A percentile compares a stretch with the other conserved stretches of the same genome.
Evolutionary conservation across 2,329 filamentous ascomycete genomes (phyloP).

Genomic region (Talaromyces sp.): DNA sequence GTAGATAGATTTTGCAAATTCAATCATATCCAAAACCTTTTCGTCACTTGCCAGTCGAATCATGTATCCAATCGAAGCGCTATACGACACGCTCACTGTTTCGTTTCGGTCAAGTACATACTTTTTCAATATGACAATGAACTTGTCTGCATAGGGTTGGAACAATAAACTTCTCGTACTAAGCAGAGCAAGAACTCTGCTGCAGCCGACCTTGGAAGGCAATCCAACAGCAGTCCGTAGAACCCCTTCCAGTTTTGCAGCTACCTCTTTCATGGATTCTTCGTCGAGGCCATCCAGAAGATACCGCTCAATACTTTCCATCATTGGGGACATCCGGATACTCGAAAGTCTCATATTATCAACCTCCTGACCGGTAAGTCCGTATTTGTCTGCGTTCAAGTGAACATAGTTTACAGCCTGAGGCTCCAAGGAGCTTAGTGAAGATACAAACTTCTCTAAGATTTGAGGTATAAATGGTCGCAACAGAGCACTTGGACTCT

Average conservation of each 20-base stretch:
- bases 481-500: slow-evolving; percentile 67
- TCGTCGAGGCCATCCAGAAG: slow-evolving; percentile 73
- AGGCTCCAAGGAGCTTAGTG: slow-evolving; percentile 83
- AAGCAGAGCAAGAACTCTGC: slow-evolving; percentile 75
- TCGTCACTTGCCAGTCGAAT: slow-evolving; percentile 59
- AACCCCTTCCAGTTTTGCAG: slow-evolving; percentile 65
- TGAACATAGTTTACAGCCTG: slow-evolving; percentile 90
- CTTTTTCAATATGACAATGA: slow-evolving; percentile 73
- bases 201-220: slow-evolving; percentile 89
- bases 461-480: slow-evolving; percentile 76
- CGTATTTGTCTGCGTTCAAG: slow-evolving; percentile 76
- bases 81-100: slow-evolving; percentile 85
- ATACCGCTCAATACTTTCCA: slow-evolving; percentile 84
- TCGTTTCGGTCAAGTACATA: slow-evolving; percentile 87
- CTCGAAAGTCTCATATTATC: slow-evolving; percentile 78
- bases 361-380: slow-evolving; percentile 80
- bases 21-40: slow-evolving; percentile 49
- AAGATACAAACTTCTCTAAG: slow-evolving; percentile 70
- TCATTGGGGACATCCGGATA: slow-evolving; percentile 81
- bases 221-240: slow-evolving; percentile 85
- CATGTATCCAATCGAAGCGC: slow-evolving; percentile 78
- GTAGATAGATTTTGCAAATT: slow-evolving; percentile 63
- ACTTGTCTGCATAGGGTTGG: slow-evolving; percentile 65
- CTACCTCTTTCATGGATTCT: slow-evolving; percentile 67
- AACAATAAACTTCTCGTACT: slow-evolving; percentile 73